A percentile compares a stretch with the other conserved stretches of the same genome.
Conservation (phyloP, 331 rosid genomes). For the Cucumis variabilis region DNA sequence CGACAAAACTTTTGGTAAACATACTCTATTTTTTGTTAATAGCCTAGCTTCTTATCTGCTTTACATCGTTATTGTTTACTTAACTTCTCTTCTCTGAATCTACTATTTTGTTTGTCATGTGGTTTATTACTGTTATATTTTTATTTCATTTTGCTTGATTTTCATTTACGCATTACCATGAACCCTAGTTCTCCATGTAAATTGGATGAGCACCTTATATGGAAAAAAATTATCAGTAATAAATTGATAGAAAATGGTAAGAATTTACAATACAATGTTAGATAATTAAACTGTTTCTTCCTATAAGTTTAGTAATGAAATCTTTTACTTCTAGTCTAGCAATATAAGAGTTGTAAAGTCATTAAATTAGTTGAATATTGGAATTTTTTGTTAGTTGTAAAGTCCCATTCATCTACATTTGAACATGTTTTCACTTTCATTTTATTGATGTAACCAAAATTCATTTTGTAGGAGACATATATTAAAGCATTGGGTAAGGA, state of each 20-base stretch:
- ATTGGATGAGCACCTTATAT: background rate
- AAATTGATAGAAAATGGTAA: background rate
- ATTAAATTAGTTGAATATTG: too few relatives aligned
- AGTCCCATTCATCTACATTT: too few relatives aligned
- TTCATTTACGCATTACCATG: conserved; percentile 4
- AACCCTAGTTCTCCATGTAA: background rate
- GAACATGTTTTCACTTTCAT: too few relatives aligned
- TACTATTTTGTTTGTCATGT: background rate
- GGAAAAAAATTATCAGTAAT: background rate
- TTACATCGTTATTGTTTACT: background rate
- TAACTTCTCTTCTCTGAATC: background rate
- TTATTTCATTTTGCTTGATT: background rate
- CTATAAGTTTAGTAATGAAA: background rate
- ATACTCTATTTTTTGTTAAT: background rate
- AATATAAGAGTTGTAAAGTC: background rate
- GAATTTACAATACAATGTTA: background rate
- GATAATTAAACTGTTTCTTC: background rate
- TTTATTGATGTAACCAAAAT: too few relatives aligned
- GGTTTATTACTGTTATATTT: background rate
- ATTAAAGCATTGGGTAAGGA: too few relatives aligned
- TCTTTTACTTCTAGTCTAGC: background rate
- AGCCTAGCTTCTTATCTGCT: background rate
- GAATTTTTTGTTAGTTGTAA: too few relatives aligned
- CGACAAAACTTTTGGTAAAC: conserved; percentile 88
- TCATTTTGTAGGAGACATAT: too few relatives aligned